Base-by-base conservation (phyloP, 192 early-diverging fungal genomes). In the Diversispora eburnea region DNA sequence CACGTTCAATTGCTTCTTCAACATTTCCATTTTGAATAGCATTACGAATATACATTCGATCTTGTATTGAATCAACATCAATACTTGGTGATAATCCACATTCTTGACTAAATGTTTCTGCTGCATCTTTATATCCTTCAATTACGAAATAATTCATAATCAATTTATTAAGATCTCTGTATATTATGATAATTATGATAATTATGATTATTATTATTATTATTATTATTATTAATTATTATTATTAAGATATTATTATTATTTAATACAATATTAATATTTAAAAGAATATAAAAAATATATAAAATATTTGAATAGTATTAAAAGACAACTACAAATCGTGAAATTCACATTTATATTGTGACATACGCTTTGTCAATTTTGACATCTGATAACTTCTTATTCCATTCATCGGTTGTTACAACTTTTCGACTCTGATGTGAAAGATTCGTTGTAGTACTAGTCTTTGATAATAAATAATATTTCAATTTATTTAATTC, bases 141-240 rank as follows among this genome's bases (percentile, higher is more conserved):
- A 99, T 96, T 12, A 98, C 90, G 22, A 99, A 82, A 70, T 99
- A 99, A 85, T 99, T 97, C 96, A 99, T 98, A 47, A 99, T 88
- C 25, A 99, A 88, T 78, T 94, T 94, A 88, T 98, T 98, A 56
- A 99, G 84, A 81, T 98, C 96, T 25, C 93, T 92, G 81, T 42
- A 25, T 13, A 17, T 10, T 43, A 15, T 8, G 10, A 70, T n/a
- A 9, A 56, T 42, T 4, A 33, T 33, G 25, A 33, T 33, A 1
- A 33, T 33, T 33, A 33, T 33, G 25, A 33, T 33, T 33, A 33
- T 33, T 33, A 33, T 33, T 33, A 33, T 33, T 33, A 33, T 33
- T 33, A 33, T 1, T 33, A 2, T 33, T 33, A 33, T 33, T 33
- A 33, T 33, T 33, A 33, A 33, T 33, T 33, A 33, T 33, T 33